A percentile compares a stretch with the other conserved stretches of the same genome.
Conservation (phyloP, 495 filamentous ascomycete species). For the Penicillium taxi region DNA sequence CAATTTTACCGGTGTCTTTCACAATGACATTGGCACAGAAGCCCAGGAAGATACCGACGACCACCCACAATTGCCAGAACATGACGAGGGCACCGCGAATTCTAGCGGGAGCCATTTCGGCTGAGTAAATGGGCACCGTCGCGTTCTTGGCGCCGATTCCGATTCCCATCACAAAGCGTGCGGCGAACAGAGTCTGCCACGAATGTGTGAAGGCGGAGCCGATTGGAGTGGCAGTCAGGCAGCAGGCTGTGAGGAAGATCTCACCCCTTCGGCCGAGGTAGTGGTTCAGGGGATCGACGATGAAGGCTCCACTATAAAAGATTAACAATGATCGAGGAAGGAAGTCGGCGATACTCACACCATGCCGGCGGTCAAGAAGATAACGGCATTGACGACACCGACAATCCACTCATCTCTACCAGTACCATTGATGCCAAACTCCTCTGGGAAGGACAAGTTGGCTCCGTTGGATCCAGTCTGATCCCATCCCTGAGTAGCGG, state of each 20-base stretch:
- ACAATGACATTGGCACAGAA: constrained; percentile 68
- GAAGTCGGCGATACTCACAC: too few species aligned
- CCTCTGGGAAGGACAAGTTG: constrained; percentile 50
- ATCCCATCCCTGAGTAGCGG: constrained; percentile 62
- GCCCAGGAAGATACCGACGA: constrained; percentile 75
- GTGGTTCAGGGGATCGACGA: constrained; percentile 50
- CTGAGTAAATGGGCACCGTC: constrained; percentile 51
- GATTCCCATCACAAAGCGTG: constrained; percentile 53
- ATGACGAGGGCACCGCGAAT: constrained; percentile 55
- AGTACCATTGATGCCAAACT: constrained; percentile 48
- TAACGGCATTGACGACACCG: constrained; percentile 53
- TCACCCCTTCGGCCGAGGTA: constrained; percentile 47
- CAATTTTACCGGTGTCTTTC: constrained; percentile 27
- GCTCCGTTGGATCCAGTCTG: constrained; percentile 63
- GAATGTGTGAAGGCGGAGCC: too few species aligned
- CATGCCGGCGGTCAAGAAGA: too few species aligned
- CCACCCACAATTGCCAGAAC: constrained; percentile 61
- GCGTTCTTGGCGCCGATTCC: constrained; percentile 55
- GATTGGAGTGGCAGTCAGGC: too few species aligned
- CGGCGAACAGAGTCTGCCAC: constrained; percentile 47
- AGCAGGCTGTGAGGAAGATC: constrained; percentile 55
- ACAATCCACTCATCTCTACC: constrained; percentile 54
- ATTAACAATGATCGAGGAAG: too few species aligned
- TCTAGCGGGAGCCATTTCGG: constrained; percentile 48
- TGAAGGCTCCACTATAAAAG: too few species aligned